These are phyloP conservation scores for Rhizopogon vinicolor DNA, from an alignment of 768 basidiomycete genomes.

Conservation along the genomic window DNA sequence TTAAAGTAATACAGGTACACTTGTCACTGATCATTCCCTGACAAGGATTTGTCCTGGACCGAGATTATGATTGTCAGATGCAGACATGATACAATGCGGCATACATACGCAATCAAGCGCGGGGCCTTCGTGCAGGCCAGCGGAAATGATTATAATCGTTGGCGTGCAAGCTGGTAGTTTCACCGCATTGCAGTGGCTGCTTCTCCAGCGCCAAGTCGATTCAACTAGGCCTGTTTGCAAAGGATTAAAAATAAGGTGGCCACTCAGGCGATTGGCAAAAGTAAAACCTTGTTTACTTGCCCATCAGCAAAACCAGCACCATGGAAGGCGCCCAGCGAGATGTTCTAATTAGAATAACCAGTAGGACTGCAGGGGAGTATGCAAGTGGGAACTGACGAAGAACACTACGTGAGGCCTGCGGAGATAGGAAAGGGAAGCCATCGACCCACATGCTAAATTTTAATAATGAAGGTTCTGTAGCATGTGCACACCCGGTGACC, in stretches of 20 bases:
- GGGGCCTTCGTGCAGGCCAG: background rate
- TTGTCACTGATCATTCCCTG: background rate
- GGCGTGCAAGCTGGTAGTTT: background rate
- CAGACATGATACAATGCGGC: background rate
- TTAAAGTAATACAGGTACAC: background rate
- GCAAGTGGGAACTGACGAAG: conserved; percentile 1
- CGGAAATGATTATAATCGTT: background rate
- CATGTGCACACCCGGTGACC: conserved; percentile 4
- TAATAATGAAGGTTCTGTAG: conserved; percentile 1
- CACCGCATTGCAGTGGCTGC: background rate
- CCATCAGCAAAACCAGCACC: background rate
- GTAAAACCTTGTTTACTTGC: conserved; percentile 6
- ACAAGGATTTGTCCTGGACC: background rate
- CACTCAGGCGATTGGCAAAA: conserved; percentile 4
- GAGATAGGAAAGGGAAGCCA: conserved; percentile 4
- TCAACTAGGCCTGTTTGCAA: background rate
- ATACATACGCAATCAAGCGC: background rate
- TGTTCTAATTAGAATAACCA: background rate
- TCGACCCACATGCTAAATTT: conserved; percentile 6
- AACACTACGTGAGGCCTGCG: conserved; percentile 3
- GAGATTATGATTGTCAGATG: background rate
- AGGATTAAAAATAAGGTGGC: background rate
- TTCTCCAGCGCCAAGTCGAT: background rate
- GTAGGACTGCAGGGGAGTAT: background rate
- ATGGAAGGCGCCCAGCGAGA: background rate